These are phyloP conservation scores for Pelargonium cotyledonis DNA, from an alignment of 441 rosid species.

Conservation along the genomic window DNA sequence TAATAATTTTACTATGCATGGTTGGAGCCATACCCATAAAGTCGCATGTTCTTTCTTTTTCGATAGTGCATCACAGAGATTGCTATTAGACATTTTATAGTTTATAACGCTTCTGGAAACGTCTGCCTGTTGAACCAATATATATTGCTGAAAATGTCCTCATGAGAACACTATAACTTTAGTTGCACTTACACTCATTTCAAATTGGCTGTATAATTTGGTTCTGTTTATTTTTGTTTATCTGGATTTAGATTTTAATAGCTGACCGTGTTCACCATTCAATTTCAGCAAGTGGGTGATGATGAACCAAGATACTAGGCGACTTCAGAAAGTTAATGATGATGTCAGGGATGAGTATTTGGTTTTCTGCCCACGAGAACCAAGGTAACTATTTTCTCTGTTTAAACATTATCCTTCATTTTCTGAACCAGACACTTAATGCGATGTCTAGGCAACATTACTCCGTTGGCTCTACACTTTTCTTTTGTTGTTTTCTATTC, in stretches of 20 bases:
- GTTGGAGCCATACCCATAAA: too few species aligned
- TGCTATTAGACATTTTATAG: too few species aligned
- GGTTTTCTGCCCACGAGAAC: conserved; percentile 67
- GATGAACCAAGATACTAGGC: conserved; percentile 93
- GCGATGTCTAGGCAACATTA: neutral
- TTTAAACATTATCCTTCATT: neutral
- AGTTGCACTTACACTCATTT: conserved; percentile 10
- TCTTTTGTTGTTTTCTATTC: neutral
- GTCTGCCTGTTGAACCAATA: neutral
- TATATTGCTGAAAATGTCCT: neutral
- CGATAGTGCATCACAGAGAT: too few species aligned
- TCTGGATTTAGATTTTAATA: conserved; percentile 10
- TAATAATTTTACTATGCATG: too few species aligned
- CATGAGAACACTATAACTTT: neutral
- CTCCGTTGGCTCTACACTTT: neutral
- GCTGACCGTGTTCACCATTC: conserved; percentile 17
- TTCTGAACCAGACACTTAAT: neutral
- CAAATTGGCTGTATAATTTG: conserved; percentile 4
- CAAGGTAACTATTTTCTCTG: conserved; percentile 37
- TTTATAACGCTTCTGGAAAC: neutral
- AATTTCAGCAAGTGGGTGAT: conserved; percentile 94
- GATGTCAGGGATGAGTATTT: conserved; percentile 80
- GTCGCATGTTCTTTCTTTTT: too few species aligned
- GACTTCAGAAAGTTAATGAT: conserved; percentile 82
- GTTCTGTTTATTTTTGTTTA: conserved; percentile 6